Percentiles rank a stretch among this genome's conserved stretches.
Evolutionary conservation across 495 filamentous ascomycete species (phyloP).

Genomic region (Penicillium odoratum): DNA sequence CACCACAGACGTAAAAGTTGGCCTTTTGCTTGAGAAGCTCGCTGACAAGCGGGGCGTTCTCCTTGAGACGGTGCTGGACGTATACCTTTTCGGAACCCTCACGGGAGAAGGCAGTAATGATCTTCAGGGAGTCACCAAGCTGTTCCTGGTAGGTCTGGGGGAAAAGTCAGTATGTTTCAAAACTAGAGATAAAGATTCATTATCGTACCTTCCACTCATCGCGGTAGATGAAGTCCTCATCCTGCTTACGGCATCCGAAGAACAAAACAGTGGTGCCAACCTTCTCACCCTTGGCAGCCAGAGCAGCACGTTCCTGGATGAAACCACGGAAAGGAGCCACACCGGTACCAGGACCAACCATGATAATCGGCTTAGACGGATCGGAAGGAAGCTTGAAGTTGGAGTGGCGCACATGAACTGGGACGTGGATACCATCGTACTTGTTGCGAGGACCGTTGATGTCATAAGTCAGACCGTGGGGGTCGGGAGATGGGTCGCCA

Average conservation of each 20-base stretch:
- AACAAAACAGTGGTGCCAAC: conserved; percentile 92
- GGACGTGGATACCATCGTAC: conserved; percentile 94
- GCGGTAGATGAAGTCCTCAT: conserved; percentile 90
- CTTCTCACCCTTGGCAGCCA: conserved; percentile 74
- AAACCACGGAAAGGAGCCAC: conserved; percentile 96
- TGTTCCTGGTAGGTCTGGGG: conserved; percentile 74
- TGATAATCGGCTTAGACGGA: conserved; percentile 88
- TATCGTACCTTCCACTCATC: conserved; percentile 88
- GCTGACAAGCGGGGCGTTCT: conserved; percentile 81
- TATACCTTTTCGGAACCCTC: conserved; percentile 84
- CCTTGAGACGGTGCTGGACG: conserved; percentile 88
- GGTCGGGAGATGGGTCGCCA: conserved; percentile 79
- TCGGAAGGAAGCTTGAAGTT: conserved; percentile 99
- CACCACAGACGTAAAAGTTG: conserved; percentile 98
- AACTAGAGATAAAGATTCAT: not conserved
- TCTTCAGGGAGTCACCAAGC: conserved; percentile 81
- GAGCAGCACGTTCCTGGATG: conserved; percentile 85
- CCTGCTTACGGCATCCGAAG: conserved; percentile 83
- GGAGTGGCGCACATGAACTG: conserved; percentile 94
- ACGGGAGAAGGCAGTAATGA: conserved; percentile 92
- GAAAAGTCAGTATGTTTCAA: not conserved
- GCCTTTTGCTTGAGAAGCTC: conserved; percentile 84
- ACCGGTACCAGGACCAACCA: conserved; percentile 95
- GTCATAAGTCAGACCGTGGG: conserved; percentile 85
- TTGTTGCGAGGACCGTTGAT: conserved; percentile 92